Percentiles rank a stretch among this genome's conserved stretches.
Conservation (phyloP, 2,329 filamentous ascomycete genomes). For the Aspergillus novoparasiticus region DNA sequence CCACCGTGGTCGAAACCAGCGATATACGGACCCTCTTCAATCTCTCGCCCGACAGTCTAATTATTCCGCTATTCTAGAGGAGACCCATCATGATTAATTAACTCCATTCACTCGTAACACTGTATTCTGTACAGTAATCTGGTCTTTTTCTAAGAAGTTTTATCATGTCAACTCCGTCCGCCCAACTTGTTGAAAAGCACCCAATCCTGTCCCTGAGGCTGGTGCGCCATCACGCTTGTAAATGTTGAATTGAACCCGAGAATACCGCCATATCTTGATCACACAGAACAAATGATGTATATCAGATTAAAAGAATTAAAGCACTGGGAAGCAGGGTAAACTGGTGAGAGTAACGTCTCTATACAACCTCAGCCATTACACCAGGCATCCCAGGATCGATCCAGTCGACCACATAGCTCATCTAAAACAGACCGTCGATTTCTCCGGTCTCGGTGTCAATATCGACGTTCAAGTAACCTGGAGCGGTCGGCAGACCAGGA, state of each 20-base stretch:
- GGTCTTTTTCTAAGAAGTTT: neutral
- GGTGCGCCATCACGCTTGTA: slow-evolving; percentile 11
- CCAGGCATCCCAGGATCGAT: neutral
- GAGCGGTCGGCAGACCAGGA: slow-evolving; percentile 89
- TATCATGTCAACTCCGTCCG: neutral
- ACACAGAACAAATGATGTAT: neutral
- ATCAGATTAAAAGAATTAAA: slow-evolving; percentile 1
- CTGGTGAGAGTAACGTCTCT: slow-evolving; percentile 51
- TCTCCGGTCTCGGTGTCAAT: slow-evolving; percentile 79
- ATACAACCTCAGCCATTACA: neutral
- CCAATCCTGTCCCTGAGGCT: neutral
- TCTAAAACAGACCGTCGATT: slow-evolving; percentile 85
- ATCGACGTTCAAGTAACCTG: slow-evolving; percentile 93
- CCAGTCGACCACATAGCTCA: neutral
- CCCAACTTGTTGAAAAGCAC: slow-evolving; percentile 24
- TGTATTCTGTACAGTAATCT: neutral
- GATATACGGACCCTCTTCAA: neutral
- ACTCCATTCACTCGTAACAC: slow-evolving; percentile 9
- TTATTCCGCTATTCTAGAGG: neutral
- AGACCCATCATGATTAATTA: neutral
- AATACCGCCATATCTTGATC: neutral
- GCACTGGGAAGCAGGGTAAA: slow-evolving; percentile 52
- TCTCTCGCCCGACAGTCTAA: neutral
- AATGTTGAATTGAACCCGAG: slow-evolving; percentile 15
- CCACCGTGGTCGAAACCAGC: neutral